Percentiles rank a stretch among this genome's conserved stretches.
phyloP scores from a whole-genome alignment of 129 eudicot genomes.

The Chrysanthemum makinoi region DNA sequence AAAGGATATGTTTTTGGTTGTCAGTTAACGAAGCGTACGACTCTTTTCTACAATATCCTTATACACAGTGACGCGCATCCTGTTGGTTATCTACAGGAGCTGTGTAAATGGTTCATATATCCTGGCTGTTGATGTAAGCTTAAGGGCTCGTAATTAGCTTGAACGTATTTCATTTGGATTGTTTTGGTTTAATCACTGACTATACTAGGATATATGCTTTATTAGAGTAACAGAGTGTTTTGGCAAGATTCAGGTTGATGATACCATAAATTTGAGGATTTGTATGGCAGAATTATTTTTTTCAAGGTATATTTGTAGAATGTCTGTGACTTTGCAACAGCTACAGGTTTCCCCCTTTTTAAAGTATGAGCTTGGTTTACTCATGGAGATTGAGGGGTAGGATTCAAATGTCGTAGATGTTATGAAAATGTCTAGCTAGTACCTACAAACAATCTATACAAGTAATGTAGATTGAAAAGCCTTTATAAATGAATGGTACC shows the following conservation, averaged over 20 bases:
- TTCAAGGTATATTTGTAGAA: constrained; percentile 4
- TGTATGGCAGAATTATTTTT: neutral
- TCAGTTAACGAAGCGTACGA: neutral
- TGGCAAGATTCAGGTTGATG: neutral
- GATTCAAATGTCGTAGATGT: neutral
- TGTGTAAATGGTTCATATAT: constrained; percentile 2
- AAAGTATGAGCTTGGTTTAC: constrained; percentile 3
- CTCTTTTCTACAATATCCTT: too few relatives aligned
- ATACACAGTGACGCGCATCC: too few relatives aligned
- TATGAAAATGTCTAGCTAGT: neutral
- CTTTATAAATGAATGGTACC: neutral
- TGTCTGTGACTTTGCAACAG: neutral
- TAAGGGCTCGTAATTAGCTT: neutral
- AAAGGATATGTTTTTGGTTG: neutral
- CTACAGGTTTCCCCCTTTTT: neutral
- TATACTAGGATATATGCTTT: constrained; percentile 1
- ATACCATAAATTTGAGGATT: neutral
- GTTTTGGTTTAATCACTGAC: neutral
- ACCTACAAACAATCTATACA: neutral
- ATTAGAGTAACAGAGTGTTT: neutral
- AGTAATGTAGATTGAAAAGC: neutral
- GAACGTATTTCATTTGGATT: neutral
- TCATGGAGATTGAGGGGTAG: neutral
- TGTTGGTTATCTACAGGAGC: neutral
- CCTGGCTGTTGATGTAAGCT: neutral